A percentile compares a stretch with the other conserved stretches of the same genome.
Evolutionary conservation across 257 asterid genomes (phyloP).

Genomic region (Solanum sitiens): DNA sequence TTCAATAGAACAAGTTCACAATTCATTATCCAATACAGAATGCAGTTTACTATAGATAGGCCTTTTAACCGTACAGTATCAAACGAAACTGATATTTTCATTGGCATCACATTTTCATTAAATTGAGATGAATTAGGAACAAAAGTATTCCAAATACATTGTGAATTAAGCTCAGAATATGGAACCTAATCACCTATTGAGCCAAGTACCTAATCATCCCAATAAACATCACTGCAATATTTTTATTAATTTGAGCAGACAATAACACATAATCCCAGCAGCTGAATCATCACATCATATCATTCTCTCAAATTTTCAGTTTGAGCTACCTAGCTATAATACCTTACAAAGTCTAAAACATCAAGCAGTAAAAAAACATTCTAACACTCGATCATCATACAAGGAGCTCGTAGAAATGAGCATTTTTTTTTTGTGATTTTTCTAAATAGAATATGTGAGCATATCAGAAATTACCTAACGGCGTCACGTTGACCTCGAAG

Average conservation of each 20-base stretch:
- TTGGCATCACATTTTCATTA: not conserved
- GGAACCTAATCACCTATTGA: not conserved
- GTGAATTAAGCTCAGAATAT: not conserved
- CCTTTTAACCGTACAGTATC: not conserved
- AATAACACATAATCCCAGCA: not conserved
- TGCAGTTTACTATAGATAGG: not conserved
- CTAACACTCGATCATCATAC: not conserved
- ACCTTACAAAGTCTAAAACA: not conserved
- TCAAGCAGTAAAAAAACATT: not conserved
- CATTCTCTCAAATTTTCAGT: not conserved
- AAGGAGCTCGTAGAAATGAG: not conserved
- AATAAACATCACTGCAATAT: not conserved
- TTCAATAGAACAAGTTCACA: not conserved
- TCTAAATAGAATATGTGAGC: not conserved
- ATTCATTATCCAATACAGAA: not conserved
- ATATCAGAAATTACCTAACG: conserved; percentile 35
- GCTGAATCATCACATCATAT: not conserved
- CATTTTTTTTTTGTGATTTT: not conserved
- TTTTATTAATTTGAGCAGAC: not conserved
- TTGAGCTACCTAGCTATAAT: not conserved
- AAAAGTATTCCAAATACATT: not conserved
- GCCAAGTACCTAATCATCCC: not conserved
- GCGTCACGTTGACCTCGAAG: conserved; percentile 77
- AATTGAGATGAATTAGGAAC: not conserved
- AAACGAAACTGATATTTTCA: not conserved